Evolutionary conservation across 2,329 filamentous ascomycete species (phyloP), one percentile per base, ranked within the genome.

Genomic region (Fusarium pseudograminearum): DNA sequence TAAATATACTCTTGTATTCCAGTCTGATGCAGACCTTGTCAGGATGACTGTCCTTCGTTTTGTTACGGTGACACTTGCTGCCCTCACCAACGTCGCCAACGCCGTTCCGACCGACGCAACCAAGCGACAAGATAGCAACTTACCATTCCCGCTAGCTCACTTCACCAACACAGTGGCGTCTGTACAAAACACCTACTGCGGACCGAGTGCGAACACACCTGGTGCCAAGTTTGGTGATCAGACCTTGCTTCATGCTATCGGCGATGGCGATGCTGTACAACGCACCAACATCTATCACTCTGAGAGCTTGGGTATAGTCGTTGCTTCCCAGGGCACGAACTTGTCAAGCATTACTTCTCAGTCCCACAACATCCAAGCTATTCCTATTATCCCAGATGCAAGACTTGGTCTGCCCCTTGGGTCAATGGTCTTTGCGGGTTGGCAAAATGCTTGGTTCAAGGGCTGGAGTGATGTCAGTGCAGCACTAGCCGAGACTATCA

Each of bases 1-100:
- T 20, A 12, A 5, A 5, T 11, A 2, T 7, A 40, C 3, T 20
- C 3, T 14, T 8, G 10, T 34, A 34, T 0, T 18, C 4, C n/a
- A 20, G 36, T 11, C 4, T 4, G 2, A 7, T 11, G 5, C 1
- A 41, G 14, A 24, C 14, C 7, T 24, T 22, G 4, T 10, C 14
- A 41, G 15, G 20, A 41, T 41, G 40, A 9, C 40, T 12, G 20
- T 24, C 9, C 7, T 41, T 10, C 40, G 20, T 24, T 0, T 41
- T 4, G 4, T 24, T 10, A 16, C 40, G 4, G 20, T 41, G 4
- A 20, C 20, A 1, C 20, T 41, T 3, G 40, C 20, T 16, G 14
- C 40, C 1, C 14, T 41, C 14, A 16, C 20, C 7, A 41, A 41
- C 7, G 7, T 41, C 4, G 14, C 40, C 8, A 24, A 41, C 6